phyloP scores from a whole-genome alignment of 768 basidiomycete genomes.

The Leccinum subtestaceum region DNA sequence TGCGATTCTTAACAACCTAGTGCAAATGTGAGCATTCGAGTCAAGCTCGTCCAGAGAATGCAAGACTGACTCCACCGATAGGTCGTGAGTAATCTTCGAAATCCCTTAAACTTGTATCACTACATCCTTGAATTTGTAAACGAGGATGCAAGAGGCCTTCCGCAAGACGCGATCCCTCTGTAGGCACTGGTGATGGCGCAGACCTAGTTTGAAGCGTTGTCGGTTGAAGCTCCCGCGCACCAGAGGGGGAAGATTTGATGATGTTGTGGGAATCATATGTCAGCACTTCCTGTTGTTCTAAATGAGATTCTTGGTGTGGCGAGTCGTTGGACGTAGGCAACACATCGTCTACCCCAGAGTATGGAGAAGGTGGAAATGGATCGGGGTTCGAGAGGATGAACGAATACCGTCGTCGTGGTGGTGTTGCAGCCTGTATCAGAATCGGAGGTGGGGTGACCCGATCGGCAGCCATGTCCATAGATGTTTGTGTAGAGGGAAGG shows the following conservation, averaged over 20 bases:
- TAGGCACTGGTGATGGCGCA: conserved; percentile 24
- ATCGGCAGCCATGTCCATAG: conserved; percentile 7
- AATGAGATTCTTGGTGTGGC: neutral
- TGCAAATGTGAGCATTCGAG: neutral
- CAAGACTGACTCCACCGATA: conserved; percentile 28
- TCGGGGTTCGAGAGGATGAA: conserved; percentile 35
- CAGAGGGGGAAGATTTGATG: neutral
- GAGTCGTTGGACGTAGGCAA: neutral
- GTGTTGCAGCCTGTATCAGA: conserved; percentile 15
- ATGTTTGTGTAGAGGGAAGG: conserved; percentile 14
- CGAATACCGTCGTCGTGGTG: conserved; percentile 23
- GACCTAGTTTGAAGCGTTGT: conserved; percentile 1
- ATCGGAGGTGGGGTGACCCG: conserved; percentile 16
- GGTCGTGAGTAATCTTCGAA: conserved; percentile 35
- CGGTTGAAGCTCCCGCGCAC: neutral
- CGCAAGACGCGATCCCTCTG: conserved; percentile 26
- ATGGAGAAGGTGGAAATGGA: conserved; percentile 21
- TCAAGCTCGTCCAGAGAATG: neutral
- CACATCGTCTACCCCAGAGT: conserved; percentile 4
- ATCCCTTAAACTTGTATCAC: conserved; percentile 29
- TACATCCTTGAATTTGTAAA: conserved; percentile 21
- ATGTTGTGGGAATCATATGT: neutral
- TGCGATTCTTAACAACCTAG: conserved; percentile 30
- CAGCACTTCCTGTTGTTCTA: neutral
- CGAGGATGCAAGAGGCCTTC: conserved; percentile 25